Conservation (phyloP, 1,284 basidiomycete genomes). For the Apiotrichum gracile region DNA sequence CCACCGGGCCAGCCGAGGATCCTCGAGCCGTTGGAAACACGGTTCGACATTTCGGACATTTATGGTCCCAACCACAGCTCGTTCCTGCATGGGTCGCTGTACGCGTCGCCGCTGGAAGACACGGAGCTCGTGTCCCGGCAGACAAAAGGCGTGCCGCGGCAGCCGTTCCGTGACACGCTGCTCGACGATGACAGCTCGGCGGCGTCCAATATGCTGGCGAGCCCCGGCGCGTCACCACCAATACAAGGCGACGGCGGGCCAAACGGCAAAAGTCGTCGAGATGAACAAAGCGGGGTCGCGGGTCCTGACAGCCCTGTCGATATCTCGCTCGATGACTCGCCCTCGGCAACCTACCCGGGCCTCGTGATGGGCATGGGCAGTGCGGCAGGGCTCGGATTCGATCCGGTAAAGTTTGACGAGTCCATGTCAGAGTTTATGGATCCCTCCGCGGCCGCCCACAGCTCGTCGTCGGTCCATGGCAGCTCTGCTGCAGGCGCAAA, state of each 20-base stretch:
- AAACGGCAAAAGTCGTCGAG: not conserved
- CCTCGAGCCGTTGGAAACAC: not conserved
- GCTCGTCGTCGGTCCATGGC: not conserved
- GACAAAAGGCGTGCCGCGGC: not conserved
- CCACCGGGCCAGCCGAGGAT: not conserved
- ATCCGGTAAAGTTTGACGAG: conserved; percentile 20
- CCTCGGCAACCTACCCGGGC: conserved; percentile 21
- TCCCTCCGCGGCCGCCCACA: conserved; percentile 15
- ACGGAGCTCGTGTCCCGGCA: not conserved
- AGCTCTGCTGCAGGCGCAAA: conserved; percentile 21
- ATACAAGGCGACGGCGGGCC: not conserved
- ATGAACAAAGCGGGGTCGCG: too few relatives aligned
- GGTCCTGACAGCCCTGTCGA: not conserved
- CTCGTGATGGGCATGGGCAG: conserved; percentile 31
- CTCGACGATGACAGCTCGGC: not conserved
- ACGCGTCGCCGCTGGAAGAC: conserved; percentile 3
- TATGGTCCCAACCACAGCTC: not conserved
- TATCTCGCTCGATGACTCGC: not conserved
- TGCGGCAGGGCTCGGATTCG: conserved; percentile 24
- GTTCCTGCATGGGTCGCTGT: not conserved
- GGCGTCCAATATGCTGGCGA: not conserved
- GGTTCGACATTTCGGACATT: not conserved
- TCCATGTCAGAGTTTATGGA: conserved; percentile 40
- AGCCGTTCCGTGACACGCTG: not conserved
- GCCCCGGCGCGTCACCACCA: not conserved